Conservation (phyloP, 192 early-diverging fungal genomes). For the Backusella parvicylindrica region DNA sequence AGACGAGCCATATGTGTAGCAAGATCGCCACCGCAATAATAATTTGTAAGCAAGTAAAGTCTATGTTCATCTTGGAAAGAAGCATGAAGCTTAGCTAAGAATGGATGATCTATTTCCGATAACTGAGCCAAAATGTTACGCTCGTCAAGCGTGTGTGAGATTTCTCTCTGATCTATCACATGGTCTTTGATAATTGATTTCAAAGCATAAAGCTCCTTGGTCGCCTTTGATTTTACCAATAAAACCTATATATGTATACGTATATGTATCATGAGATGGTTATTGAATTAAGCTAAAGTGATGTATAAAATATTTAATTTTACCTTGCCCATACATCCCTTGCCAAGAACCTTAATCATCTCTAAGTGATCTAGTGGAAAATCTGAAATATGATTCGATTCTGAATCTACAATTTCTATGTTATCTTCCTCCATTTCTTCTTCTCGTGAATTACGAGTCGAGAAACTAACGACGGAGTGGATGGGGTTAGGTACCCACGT, state of each 20-base stretch:
- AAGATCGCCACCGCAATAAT: slow-evolving; percentile 88
- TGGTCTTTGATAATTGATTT: slow-evolving; percentile 55
- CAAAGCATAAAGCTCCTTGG: slow-evolving; percentile 44
- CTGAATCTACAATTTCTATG: slow-evolving; percentile 11
- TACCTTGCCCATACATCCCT: slow-evolving; percentile 60
- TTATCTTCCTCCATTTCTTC: neutral
- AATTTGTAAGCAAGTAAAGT: slow-evolving; percentile 87
- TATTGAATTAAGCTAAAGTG: neutral
- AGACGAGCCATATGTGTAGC: slow-evolving; percentile 73
- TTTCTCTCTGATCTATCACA: slow-evolving; percentile 71
- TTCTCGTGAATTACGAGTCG: neutral
- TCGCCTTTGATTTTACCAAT: slow-evolving; percentile 37
- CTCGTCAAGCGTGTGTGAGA: slow-evolving; percentile 78
- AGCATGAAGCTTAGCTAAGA: slow-evolving; percentile 84
- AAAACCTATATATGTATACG: slow-evolving; percentile 35
- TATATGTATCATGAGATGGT: neutral
- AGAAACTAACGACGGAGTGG: neutral
- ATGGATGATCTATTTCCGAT: slow-evolving; percentile 80
- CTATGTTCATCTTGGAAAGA: slow-evolving; percentile 86
- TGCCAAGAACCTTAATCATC: slow-evolving; percentile 50
- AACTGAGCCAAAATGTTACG: slow-evolving; percentile 67
- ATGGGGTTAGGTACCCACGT: slow-evolving; percentile 5
- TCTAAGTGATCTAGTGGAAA: slow-evolving; percentile 44
- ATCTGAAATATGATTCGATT: slow-evolving; percentile 15
- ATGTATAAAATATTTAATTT: neutral